Evolutionary conservation across 306 rosid genomes (phyloP).

Genomic region (Casuarina glauca): DNA sequence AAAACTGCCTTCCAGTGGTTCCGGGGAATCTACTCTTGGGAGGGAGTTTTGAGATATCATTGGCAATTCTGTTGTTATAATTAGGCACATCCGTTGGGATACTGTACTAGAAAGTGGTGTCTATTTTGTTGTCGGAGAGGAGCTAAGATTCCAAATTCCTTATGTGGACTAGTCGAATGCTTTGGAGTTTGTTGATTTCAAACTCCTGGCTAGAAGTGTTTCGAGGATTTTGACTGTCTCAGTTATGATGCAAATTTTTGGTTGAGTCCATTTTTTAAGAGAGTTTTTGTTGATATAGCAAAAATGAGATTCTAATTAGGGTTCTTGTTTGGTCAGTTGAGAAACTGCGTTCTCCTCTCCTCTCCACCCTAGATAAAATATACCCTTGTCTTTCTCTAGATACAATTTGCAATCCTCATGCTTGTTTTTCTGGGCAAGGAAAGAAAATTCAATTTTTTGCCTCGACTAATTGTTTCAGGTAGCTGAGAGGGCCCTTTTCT

Average conservation of each 20-base stretch:
- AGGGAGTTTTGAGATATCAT: too few relatives aligned
- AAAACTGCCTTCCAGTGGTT: too few relatives aligned
- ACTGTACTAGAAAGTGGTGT: too few relatives aligned
- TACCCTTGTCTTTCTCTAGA: not conserved
- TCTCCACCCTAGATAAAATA: too few relatives aligned
- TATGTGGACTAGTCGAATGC: too few relatives aligned
- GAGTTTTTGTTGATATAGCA: not conserved
- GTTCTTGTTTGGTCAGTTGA: not conserved
- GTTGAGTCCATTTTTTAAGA: not conserved
- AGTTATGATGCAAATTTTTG: not conserved
- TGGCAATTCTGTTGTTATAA: too few relatives aligned
- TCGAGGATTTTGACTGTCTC: not conserved
- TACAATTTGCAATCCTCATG: constrained; percentile 14
- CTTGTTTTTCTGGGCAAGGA: not conserved
- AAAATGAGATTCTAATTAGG: not conserved
- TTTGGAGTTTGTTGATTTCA: too few relatives aligned
- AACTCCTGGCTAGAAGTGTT: too few relatives aligned
- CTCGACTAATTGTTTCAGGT: constrained; percentile 58
- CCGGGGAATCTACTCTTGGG: too few relatives aligned
- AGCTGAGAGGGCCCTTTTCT: constrained; percentile 94
- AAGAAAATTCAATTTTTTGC: not conserved
- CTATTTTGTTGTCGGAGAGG: too few relatives aligned
- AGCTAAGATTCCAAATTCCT: too few relatives aligned
- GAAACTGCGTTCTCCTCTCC: not conserved
- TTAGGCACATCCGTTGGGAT: too few relatives aligned